Conservation (phyloP, 768 basidiomycete genomes). For the Suillus tomentosus region DNA sequence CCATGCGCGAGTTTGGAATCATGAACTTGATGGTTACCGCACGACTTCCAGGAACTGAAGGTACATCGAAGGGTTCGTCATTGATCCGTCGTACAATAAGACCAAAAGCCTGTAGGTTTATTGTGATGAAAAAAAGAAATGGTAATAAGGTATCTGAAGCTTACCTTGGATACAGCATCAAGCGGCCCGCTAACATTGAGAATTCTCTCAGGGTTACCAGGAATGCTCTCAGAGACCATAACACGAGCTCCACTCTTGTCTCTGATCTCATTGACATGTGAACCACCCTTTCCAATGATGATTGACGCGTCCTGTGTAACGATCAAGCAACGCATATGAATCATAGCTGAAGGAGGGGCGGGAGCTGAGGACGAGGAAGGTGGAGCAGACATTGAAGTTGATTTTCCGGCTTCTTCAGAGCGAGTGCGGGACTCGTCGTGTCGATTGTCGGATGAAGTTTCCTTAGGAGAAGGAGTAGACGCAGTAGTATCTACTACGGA, state of each 20-base stretch:
- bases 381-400: slow-evolving; percentile 48
- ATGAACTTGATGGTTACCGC: slow-evolving; percentile 99
- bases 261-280: slow-evolving; percentile 97
- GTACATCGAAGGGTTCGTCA: slow-evolving; percentile 97
- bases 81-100: slow-evolving; percentile 98
- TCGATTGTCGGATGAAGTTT: slow-evolving; percentile 43
- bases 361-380: slow-evolving; percentile 51
- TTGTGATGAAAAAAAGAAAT: slow-evolving; percentile 9
- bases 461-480: slow-evolving; percentile 58
- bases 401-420: slow-evolving; percentile 39
- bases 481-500: slow-evolving; percentile 48
- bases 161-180: slow-evolving; percentile 97
- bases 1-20: slow-evolving; percentile 99
- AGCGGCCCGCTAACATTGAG: slow-evolving; percentile 94
- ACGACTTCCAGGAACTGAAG: slow-evolving; percentile 95
- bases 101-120: slow-evolving; percentile 79
- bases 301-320: slow-evolving; percentile 99
- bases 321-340: slow-evolving; percentile 97
- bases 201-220: slow-evolving; percentile 98
- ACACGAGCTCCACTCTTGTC: slow-evolving; percentile 97
- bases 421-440: slow-evolving; percentile 42
- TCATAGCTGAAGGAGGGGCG: slow-evolving; percentile 73
- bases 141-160: slow-evolving; percentile 24
- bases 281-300: slow-evolving; percentile 95
- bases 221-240: slow-evolving; percentile 97